Conservation (phyloP, 2,329 filamentous ascomycete genomes). For the Xylaria sp. region DNA sequence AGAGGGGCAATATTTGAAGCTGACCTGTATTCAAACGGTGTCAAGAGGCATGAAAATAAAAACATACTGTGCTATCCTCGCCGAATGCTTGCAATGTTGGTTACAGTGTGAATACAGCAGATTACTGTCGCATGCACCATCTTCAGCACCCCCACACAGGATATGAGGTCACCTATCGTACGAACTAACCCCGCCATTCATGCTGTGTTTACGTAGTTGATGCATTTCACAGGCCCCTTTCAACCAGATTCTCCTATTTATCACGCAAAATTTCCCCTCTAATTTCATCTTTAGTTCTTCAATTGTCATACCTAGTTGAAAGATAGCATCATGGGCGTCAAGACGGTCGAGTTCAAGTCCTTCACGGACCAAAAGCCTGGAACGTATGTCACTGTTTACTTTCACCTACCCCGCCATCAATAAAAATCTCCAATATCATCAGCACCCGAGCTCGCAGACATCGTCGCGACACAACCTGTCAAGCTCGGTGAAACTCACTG, state of each 20-base stretch:
- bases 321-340: constrained; percentile 68
- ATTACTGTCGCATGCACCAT: constrained; percentile 7
- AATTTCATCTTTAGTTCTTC: background rate
- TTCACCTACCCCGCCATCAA: constrained; percentile 50
- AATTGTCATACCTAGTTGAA: constrained; percentile 11
- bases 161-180: constrained; percentile 42
- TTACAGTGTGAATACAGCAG: constrained; percentile 5
- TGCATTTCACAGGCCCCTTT: constrained; percentile 31
- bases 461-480: background rate
- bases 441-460: constrained; percentile 6
- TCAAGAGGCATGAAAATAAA: background rate
- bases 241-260: constrained; percentile 13
- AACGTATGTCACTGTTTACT: constrained; percentile 77
- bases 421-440: constrained; percentile 20
- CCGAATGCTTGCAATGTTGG: accelerated
- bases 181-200: constrained; percentile 35
- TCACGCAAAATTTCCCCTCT: constrained; percentile 20
- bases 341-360: constrained; percentile 83
- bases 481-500: constrained; percentile 23
- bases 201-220: constrained; percentile 35
- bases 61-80: constrained; percentile 6
- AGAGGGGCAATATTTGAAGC: constrained; percentile 19
- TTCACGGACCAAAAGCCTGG: constrained; percentile 98
- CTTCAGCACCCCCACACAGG: constrained; percentile 33
- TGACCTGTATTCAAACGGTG: background rate